Evolutionary conservation across 2,329 filamentous ascomycete species (phyloP).

Genomic region (Fusarium subtropicale): DNA sequence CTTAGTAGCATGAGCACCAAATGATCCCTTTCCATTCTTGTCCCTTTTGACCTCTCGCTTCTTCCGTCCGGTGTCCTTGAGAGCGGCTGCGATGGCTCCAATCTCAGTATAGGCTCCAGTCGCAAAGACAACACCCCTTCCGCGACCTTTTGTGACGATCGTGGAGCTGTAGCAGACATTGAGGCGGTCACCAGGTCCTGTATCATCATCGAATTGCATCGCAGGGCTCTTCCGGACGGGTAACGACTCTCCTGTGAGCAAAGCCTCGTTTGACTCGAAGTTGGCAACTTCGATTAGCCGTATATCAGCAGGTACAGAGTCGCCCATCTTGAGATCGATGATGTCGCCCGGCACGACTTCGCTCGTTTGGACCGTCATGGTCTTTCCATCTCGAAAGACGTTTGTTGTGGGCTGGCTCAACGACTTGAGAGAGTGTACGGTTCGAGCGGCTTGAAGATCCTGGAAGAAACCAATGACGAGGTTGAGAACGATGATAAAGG

Average conservation of each 20-base stretch:
- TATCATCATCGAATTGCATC: slow-evolving; percentile 56
- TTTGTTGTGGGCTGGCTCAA: slow-evolving; percentile 49
- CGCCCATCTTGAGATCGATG: slow-evolving; percentile 64
- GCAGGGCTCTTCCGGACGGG: slow-evolving; percentile 66
- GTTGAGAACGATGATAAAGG: slow-evolving; percentile 68
- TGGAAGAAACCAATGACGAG: slow-evolving; percentile 63
- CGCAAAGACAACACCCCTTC: slow-evolving; percentile 69
- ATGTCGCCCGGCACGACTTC: slow-evolving; percentile 63
- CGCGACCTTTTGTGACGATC: slow-evolving; percentile 70
- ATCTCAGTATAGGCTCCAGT: slow-evolving; percentile 73
- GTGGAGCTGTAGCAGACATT: slow-evolving; percentile 74
- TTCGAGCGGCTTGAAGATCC: slow-evolving; percentile 60
- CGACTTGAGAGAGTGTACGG: slow-evolving; percentile 59
- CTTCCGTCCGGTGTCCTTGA: slow-evolving; percentile 53
- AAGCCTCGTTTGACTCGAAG: slow-evolving; percentile 32
- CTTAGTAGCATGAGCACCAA: slow-evolving; percentile 48
- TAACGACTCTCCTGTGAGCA: slow-evolving; percentile 55
- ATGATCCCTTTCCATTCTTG: slow-evolving; percentile 55
- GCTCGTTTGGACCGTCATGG: slow-evolving; percentile 23
- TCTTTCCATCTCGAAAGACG: slow-evolving; percentile 35
- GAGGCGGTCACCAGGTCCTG: slow-evolving; percentile 65
- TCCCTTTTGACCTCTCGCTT: slow-evolving; percentile 54
- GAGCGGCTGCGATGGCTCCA: slow-evolving; percentile 66
- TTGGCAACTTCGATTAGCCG: slow-evolving; percentile 47
- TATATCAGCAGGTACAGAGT: slow-evolving; percentile 71